These are phyloP conservation scores for Trichosporon faecale DNA, from an alignment of 1,284 basidiomycete species.

Conservation along the genomic window DNA sequence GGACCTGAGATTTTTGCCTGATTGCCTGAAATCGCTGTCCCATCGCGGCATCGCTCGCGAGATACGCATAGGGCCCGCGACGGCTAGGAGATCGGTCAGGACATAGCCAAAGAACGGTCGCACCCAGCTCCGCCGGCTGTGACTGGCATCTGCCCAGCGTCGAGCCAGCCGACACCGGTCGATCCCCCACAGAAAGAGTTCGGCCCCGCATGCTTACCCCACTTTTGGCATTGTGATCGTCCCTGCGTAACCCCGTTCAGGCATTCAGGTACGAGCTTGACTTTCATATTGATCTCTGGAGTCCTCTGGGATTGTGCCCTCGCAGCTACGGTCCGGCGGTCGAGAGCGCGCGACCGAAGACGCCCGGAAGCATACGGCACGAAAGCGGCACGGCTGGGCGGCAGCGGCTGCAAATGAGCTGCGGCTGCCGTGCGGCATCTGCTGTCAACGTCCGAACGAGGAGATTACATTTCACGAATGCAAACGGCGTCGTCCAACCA, in stretches of 20 bases:
- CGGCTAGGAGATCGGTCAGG: not conserved
- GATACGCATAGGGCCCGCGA: not conserved
- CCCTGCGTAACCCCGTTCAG: constrained; percentile 1
- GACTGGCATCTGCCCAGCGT: not conserved
- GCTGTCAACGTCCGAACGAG: not conserved
- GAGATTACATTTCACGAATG: constrained; percentile 2
- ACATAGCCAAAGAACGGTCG: not conserved
- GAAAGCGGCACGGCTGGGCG: not conserved
- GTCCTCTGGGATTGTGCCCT: not conserved
- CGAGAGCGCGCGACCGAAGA: not conserved
- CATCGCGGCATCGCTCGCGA: not conserved
- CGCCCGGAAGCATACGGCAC: not conserved
- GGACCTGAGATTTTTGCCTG: not conserved
- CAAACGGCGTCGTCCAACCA: not conserved
- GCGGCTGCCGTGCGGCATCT: not conserved
- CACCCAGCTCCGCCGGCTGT: not conserved
- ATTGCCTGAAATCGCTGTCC: not conserved
- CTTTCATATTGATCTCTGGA: not conserved
- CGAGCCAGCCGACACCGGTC: no score
- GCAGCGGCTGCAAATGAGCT: not conserved
- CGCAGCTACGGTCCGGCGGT: not conserved
- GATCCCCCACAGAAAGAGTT: not conserved
- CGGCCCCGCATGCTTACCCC: constrained; percentile 4
- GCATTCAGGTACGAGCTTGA: not conserved
- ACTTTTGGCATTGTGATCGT: not conserved